phyloP scores from a whole-genome alignment of 2,329 filamentous ascomycete genomes.

The Neofusicoccum laricinum region DNA sequence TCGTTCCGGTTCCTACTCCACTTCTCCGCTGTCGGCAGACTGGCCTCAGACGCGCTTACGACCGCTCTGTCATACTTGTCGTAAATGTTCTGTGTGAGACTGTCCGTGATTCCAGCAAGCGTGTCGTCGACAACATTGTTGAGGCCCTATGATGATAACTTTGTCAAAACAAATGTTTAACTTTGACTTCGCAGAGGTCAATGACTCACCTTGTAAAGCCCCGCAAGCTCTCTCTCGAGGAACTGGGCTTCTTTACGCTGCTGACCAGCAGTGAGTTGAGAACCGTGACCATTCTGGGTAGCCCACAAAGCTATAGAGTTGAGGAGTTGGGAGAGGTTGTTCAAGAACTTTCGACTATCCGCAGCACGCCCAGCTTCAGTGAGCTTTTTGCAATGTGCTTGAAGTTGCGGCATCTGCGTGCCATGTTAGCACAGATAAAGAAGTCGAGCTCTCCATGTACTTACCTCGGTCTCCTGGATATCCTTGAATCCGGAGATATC shows the following conservation, averaged over 20 bases:
- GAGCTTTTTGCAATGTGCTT: slow-evolving; percentile 57
- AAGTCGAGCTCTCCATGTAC: slow-evolving; percentile 17
- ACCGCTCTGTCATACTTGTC: slow-evolving; percentile 42
- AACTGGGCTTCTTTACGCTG: slow-evolving; percentile 40
- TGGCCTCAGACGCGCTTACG: slow-evolving; percentile 37
- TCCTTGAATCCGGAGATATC: slow-evolving; percentile 52
- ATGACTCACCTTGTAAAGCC: slow-evolving; percentile 37
- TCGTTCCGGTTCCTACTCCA: slow-evolving; percentile 38
- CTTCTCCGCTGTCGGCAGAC: slow-evolving; percentile 28
- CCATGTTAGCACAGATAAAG: neutral
- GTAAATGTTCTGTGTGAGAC: slow-evolving; percentile 46
- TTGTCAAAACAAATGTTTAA: neutral
- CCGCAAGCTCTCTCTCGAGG: slow-evolving; percentile 37
- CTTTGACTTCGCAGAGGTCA: neutral
- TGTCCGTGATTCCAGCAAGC: slow-evolving; percentile 38
- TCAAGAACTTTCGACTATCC: slow-evolving; percentile 50
- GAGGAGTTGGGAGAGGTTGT: slow-evolving; percentile 49
- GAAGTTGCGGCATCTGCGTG: slow-evolving; percentile 51
- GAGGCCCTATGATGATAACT: slow-evolving; percentile 27
- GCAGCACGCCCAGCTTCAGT: slow-evolving; percentile 50
- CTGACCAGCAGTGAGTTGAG: slow-evolving; percentile 40
- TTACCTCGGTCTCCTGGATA: slow-evolving; percentile 52
- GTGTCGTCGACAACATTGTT: slow-evolving; percentile 40
- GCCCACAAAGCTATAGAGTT: slow-evolving; percentile 55
- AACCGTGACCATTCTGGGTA: slow-evolving; percentile 40